Conservation (phyloP, 1,284 basidiomycete genomes). For the Apiotrichum sp. region DNA sequence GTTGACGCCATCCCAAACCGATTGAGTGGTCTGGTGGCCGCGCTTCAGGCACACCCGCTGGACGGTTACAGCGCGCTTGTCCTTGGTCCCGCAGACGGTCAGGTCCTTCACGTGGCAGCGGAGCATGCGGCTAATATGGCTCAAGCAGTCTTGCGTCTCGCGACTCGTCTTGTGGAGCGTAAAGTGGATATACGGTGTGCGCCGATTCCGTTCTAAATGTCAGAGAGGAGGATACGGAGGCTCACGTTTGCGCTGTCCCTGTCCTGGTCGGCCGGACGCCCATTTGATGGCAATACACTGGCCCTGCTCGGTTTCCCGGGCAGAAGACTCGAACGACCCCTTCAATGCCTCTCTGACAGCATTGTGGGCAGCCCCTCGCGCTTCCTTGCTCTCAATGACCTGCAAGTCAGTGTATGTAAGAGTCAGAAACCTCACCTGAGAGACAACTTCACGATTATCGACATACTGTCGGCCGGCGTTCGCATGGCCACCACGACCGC, state of each 20-base stretch:
- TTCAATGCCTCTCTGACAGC: constrained; percentile 71
- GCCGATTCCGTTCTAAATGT: background rate
- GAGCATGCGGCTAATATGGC: constrained; percentile 68
- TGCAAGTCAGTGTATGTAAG: constrained; percentile 39
- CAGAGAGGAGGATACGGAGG: background rate
- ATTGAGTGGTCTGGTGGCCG: constrained; percentile 68
- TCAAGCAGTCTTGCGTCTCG: constrained; percentile 90
- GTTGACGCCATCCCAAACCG: constrained; percentile 77
- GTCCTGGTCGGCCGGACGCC: constrained; percentile 5
- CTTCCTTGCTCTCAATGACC: constrained; percentile 75
- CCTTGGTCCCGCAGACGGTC: constrained; percentile 91
- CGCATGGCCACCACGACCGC: constrained; percentile 17
- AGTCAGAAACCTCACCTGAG: constrained; percentile 55
- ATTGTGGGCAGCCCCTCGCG: constrained; percentile 75
- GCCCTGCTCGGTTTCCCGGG: constrained; percentile 26
- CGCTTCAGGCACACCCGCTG: constrained; percentile 84
- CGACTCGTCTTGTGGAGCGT: constrained; percentile 96
- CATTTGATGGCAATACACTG: constrained; percentile 39
- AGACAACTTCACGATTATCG: constrained; percentile 67
- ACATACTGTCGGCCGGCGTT: constrained; percentile 18
- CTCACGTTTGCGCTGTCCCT: constrained; percentile 13
- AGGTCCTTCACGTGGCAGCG: constrained; percentile 72
- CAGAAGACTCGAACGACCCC: constrained; percentile 67
- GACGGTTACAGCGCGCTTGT: constrained; percentile 93
- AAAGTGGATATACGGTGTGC: constrained; percentile 83